Conservation (phyloP, 108 stramenopile genomes). For the Cyclotella baltica region DNA sequence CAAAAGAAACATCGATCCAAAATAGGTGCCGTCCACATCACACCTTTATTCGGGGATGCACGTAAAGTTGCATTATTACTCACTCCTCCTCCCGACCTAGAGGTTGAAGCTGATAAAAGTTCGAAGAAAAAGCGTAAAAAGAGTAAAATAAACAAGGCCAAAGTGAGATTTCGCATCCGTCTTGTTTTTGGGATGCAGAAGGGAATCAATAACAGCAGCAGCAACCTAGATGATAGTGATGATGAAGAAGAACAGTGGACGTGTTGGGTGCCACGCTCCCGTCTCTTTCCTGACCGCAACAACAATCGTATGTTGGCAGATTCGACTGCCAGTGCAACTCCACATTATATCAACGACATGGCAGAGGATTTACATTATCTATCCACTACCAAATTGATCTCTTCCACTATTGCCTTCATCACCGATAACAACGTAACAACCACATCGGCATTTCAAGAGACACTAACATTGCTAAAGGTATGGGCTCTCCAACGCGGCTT, state of each 20-base stretch:
- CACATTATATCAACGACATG: slow-evolving; percentile 76
- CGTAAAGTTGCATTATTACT: slow-evolving; percentile 58
- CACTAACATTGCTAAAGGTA: slow-evolving; percentile 75
- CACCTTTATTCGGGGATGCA: slow-evolving; percentile 51
- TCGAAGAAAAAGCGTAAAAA: slow-evolving; percentile 30
- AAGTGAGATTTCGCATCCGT: slow-evolving; percentile 72
- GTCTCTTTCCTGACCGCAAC: slow-evolving; percentile 83
- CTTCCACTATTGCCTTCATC: slow-evolving; percentile 26
- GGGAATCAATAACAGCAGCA: neutral
- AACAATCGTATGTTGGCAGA: slow-evolving; percentile 58
- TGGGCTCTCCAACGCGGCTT: slow-evolving; percentile 88
- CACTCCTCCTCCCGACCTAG: slow-evolving; percentile 42
- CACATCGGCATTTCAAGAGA: slow-evolving; percentile 51
- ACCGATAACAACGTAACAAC: neutral
- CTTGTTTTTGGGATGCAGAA: slow-evolving; percentile 77
- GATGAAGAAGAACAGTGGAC: slow-evolving; percentile 17
- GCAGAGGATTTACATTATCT: slow-evolving; percentile 60
- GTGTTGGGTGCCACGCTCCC: slow-evolving; percentile 76
- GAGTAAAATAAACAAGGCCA: slow-evolving; percentile 23
- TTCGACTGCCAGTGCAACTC: slow-evolving; percentile 26
- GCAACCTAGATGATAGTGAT: neutral
- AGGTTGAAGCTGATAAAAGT: slow-evolving; percentile 22
- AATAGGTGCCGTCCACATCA: slow-evolving; percentile 60
- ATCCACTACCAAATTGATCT: slow-evolving; percentile 54
- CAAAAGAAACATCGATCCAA: slow-evolving; percentile 53